Conservation (phyloP, 73 alveolate species). For the Tetrahymena malaccensis region DNA sequence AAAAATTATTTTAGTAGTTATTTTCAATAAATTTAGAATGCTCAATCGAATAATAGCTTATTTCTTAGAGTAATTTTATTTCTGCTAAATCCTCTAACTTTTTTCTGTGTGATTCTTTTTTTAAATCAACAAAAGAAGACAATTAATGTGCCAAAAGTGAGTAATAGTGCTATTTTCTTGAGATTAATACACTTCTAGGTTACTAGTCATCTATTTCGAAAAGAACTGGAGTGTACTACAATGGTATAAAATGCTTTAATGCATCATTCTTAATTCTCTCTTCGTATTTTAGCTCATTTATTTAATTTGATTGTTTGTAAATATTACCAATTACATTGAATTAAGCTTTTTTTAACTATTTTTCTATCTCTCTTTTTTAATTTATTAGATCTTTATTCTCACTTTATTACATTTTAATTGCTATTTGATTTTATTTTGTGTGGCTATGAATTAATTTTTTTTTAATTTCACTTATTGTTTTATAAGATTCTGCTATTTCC, state of each 20-base stretch:
- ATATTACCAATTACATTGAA: neutral
- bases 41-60: neutral
- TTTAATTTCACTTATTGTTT: too few species aligned
- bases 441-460: too few species aligned
- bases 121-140: neutral
- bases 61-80: neutral
- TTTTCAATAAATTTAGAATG: neutral
- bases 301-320: too few species aligned
- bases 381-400: too few species aligned
- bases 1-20: neutral
- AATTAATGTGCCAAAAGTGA: neutral
- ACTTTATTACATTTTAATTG: too few species aligned
- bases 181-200: neutral
- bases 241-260: neutral
- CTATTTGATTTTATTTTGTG: too few species aligned
- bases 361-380: too few species aligned
- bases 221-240: neutral
- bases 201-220: neutral
- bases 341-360: too few species aligned
- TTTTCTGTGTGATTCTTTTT: neutral
- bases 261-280: neutral
- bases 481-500: neutral
- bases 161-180: neutral
- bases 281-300: neutral
- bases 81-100: neutral